These are phyloP conservation scores for Metschnikowia dekortorum DNA, from an alignment of 805 yeast genomes.

Conservation along the genomic window DNA sequence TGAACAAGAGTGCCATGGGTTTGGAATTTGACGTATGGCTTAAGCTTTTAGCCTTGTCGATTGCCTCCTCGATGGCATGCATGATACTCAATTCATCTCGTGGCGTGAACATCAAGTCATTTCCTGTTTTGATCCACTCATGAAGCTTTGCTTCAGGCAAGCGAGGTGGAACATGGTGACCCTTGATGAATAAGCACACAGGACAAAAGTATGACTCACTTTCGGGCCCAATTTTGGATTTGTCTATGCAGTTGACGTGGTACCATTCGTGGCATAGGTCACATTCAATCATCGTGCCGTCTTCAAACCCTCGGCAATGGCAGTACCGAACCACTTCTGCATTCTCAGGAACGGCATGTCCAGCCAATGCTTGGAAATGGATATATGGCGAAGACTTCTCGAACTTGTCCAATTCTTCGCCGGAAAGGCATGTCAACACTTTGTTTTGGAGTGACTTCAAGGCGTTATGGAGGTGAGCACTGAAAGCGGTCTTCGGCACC, in stretches of 20 bases:
- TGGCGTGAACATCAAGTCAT: conserved; percentile 5
- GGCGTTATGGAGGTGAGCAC: conserved; percentile 18
- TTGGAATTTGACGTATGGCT: background rate
- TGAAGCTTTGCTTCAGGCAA: background rate
- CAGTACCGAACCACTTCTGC: conserved; percentile 40
- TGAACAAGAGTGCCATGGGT: conserved; percentile 4
- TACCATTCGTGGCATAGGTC: conserved; percentile 71
- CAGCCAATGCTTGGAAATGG: conserved; percentile 6
- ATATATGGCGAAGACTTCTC: conserved; percentile 23
- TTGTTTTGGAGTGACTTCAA: conserved; percentile 19
- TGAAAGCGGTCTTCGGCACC: conserved; percentile 16
- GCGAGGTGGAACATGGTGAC: background rate
- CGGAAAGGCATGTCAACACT: conserved; percentile 23
- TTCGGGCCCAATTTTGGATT: conserved; percentile 12
- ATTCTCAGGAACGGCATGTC: conserved; percentile 2
- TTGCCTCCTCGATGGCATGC: background rate
- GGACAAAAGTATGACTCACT: conserved; percentile 17
- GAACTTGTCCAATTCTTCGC: conserved; percentile 22
- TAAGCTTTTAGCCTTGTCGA: background rate
- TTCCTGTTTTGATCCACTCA: conserved; percentile 6
- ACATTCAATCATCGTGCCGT: conserved; percentile 64
- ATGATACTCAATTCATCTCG: conserved; percentile 6
- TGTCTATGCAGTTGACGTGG: conserved; percentile 51
- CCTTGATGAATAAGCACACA: conserved; percentile 8
- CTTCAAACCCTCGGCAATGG: conserved; percentile 58